Base-by-base conservation (phyloP, 352 stramenopile genomes). In the Phytophthora agathidicida region DNA sequence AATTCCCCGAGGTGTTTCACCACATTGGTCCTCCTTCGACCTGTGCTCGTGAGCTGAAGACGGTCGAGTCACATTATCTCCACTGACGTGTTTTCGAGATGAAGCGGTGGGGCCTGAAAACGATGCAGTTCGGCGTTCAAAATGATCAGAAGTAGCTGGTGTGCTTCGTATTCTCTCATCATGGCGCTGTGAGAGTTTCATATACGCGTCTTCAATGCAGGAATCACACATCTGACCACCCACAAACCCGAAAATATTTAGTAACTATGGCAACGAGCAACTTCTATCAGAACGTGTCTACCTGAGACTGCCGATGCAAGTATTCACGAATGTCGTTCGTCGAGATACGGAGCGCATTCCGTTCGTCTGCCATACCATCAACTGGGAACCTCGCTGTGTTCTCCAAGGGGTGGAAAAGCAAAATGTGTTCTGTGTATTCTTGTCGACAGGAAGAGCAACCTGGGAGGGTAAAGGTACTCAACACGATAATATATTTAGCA, bases 141-240 rank as follows among this genome's bases (percentile, higher is more conserved):
- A 11, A 6, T 4, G 13, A 13, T 5, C 17, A 20, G 28, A 31
- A 38, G 19, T 11, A 41, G 27, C 7, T 32, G 16, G 28, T 35
- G 20, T 30, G 20, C 31, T 7, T 28, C 24, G 31, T 35, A 13
- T 39, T 13, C 14, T 14, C 1, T 59, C 26, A 0, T 8, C 42
- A 6, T 60, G 33, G 14, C 37, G 31, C 16, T 35, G 16, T 7
- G 49, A 65, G 19, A 66, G 58, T 28, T 28, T 58, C 60, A 30
- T 59, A 28, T 50, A 61, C 19, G 52, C 52, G n/a, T 47, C n/a
- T 54, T 65, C 46, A 10, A 72, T 60, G 7, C 52, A 35, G 10
- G 41, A 68, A 55, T 69, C 59, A 19, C 51, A 66, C 27, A 50
- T 33, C 64, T 73, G 28, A 19, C 39, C 3, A 49, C 31, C n/a